Percentiles rank a stretch among this genome's conserved stretches.
Conservation (phyloP, 768 basidiomycete genomes). For the Cyclocybe cylindracea region DNA sequence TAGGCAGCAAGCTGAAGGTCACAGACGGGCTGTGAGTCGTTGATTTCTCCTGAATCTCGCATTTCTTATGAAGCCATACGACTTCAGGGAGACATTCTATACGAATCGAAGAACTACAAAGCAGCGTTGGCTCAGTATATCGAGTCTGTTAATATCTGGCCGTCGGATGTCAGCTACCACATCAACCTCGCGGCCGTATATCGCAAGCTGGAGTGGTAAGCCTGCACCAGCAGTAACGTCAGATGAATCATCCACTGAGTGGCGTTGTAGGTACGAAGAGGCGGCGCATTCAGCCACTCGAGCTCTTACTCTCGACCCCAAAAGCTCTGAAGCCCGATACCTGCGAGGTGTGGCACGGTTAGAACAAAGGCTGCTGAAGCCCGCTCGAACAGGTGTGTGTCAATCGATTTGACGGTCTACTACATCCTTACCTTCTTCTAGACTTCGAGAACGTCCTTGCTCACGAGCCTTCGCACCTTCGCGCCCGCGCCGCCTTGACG, state of each 20-base stretch:
- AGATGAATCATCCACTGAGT: conserved; percentile 2
- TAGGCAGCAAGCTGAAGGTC: conserved; percentile 19
- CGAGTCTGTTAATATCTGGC: conserved; percentile 32
- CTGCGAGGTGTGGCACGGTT: conserved; percentile 41
- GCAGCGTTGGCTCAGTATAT: conserved; percentile 33
- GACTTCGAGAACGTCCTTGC: conserved; percentile 37
- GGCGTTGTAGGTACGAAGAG: conserved; percentile 29
- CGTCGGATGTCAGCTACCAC: conserved; percentile 33
- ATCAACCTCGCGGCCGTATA: conserved; percentile 37
- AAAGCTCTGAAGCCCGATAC: conserved; percentile 40
- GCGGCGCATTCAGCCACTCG: conserved; percentile 39
- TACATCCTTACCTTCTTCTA: conserved; percentile 5
- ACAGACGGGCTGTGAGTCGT: conserved; percentile 18
- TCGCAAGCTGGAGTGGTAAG: conserved; percentile 35
- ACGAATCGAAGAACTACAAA: conserved; percentile 29
- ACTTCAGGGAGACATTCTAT: conserved; percentile 34
- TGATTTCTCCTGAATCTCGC: background rate
- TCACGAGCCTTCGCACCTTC: conserved; percentile 28
- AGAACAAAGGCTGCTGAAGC: conserved; percentile 29
- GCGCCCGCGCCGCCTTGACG: conserved; percentile 26
- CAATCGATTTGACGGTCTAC: background rate
- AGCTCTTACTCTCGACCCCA: conserved; percentile 37
- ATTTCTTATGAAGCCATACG: background rate
- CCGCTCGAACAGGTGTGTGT: conserved; percentile 30
- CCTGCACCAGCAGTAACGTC: conserved; percentile 4